Evolutionary conservation across 352 stramenopile genomes (phyloP), one percentile per base, ranked within the genome.

Genomic region (Phytopythium chamaehyphon): DNA sequence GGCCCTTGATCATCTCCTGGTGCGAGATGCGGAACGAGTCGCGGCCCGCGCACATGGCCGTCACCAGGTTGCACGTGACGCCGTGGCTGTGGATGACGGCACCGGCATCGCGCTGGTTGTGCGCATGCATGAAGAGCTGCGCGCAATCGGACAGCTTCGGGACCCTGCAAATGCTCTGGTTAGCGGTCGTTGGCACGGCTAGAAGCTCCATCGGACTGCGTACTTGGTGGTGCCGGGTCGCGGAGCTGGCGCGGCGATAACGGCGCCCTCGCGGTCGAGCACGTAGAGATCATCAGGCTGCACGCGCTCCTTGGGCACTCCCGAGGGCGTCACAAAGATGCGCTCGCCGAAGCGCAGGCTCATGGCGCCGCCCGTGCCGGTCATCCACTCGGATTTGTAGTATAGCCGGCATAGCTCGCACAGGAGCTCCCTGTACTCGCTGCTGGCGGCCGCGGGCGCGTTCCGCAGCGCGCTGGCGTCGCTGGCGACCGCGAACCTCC

Each of bases 1-100:
- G 87, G 3, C 96, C 96, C 75, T 98, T 98, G 58, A 98, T 91
- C 96, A 98, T 98, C 73, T 98, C 96, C 55, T 98, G 83, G 64
- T 98, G 91, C 18, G 95, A 97, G 35, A 98, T 88, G 54, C 82
- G 79, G 55, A 98, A 90, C 42, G 92, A 80, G 28, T 54, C 67
- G 58, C 82, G 60, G 39, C 73, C 76, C 24, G 93, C 88, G 64
- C 93, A 95, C 18, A 98, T 69, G 19, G 95, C 67, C 15, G 93
- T 96, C 14, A 91, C 89, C 52, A 98, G 40, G 58, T 96, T 93
- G 69, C 84, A 94, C 40, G 71, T 76, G 33, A 93, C 71, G 18
- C 78, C 79, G 57, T 97, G 88, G 61, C 73, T 90, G 63, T 92
- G 69, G 43, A 93, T 64, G 56, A 87, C 75, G 2, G 86, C 84